Evolutionary conservation across 352 stramenopile genomes (phyloP).

Genomic region (Hyaloperonospora brassicae): DNA sequence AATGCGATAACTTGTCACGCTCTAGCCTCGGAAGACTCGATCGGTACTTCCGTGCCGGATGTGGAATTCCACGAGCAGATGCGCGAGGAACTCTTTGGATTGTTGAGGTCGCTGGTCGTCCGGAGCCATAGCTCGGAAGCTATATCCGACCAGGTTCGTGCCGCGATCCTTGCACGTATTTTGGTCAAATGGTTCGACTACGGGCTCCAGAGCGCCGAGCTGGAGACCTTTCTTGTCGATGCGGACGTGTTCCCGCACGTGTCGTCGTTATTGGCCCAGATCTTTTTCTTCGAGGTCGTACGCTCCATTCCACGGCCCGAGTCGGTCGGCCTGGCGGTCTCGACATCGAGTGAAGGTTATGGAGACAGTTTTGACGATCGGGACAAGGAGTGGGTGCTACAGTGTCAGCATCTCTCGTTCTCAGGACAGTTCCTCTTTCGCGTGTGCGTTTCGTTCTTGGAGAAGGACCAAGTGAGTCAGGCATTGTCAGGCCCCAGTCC

Average conservation of each 20-base stretch:
- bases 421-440: conserved; percentile 77
- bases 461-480: conserved; percentile 20
- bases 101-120: conserved; percentile 60
- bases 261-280: conserved; percentile 48
- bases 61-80: conserved; percentile 43
- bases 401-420: conserved; percentile 68
- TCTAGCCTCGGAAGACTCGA: no score
- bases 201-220: conserved; percentile 37
- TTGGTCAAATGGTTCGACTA: conserved; percentile 84
- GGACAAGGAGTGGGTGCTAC: conserved; percentile 65
- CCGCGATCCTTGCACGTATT: conserved; percentile 65
- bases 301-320: conserved; percentile 33
- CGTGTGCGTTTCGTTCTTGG: conserved; percentile 55
- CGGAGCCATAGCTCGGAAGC: conserved; percentile 26
- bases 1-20: no score
- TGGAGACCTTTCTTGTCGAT: conserved; percentile 64
- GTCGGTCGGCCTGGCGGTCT: conserved; percentile 6
- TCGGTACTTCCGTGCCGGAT: no score
- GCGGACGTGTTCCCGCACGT: conserved; percentile 51
- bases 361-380: conserved; percentile 59
- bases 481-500: conserved; percentile 3
- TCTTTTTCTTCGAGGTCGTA: conserved; percentile 73
- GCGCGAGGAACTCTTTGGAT: conserved; percentile 50
- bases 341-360: conserved; percentile 6
- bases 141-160: conserved; percentile 38